A percentile compares a stretch with the other conserved stretches of the same genome.
These are phyloP conservation scores for Yamadazyma buinensis DNA, from an alignment of 1,139 yeast species.

Conservation along the genomic window DNA sequence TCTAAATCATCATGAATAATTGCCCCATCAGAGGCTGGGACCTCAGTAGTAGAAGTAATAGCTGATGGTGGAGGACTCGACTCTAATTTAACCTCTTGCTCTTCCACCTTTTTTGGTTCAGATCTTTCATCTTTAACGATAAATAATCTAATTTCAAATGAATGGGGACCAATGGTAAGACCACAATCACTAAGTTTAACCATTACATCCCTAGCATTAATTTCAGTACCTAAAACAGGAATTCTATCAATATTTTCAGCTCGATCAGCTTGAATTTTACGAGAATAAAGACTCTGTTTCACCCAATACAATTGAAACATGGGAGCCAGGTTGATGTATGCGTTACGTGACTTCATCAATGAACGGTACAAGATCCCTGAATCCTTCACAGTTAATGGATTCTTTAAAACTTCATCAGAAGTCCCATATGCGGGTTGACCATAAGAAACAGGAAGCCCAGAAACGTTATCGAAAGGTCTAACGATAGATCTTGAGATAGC, in stretches of 20 bases:
- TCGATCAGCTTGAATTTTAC: constrained; percentile 19
- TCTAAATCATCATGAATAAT: neutral
- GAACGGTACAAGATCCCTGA: constrained; percentile 71
- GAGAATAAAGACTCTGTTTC: constrained; percentile 49
- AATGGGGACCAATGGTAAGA: constrained; percentile 78
- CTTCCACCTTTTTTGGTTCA: constrained; percentile 19
- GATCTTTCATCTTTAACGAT: constrained; percentile 72
- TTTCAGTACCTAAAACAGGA: constrained; percentile 44
- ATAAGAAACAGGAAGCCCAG: constrained; percentile 68
- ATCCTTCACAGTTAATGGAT: constrained; percentile 70
- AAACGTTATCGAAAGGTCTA: constrained; percentile 65
- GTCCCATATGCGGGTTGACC: constrained; percentile 56
- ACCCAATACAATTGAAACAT: constrained; percentile 84
- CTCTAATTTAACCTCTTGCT: neutral
- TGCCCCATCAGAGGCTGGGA: too few relatives aligned
- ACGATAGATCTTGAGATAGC: constrained; percentile 40
- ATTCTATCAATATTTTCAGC: constrained; percentile 26
- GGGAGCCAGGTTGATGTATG: constrained; percentile 64
- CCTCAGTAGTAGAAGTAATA: too few relatives aligned
- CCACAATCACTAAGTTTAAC: constrained; percentile 78
- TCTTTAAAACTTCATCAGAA: constrained; percentile 48
- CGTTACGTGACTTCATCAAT: constrained; percentile 67
- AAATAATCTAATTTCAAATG: constrained; percentile 70
- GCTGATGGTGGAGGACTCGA: neutral
- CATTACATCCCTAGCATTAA: constrained; percentile 80